These are phyloP conservation scores for Russula foetens DNA, from an alignment of 768 basidiomycete species.

Conservation along the genomic window DNA sequence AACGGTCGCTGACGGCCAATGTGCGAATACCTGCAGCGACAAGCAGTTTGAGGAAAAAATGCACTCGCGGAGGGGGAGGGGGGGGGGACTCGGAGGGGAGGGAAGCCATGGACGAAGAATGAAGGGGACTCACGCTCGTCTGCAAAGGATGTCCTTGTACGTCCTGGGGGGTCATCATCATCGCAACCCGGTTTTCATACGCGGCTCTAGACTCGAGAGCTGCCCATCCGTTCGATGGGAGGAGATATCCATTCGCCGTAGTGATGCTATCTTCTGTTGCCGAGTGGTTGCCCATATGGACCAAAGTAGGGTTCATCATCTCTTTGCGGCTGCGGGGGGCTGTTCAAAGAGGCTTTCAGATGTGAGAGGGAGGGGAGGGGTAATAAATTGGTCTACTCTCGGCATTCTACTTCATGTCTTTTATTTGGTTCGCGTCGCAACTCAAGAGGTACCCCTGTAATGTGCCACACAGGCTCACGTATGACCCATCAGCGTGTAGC, in stretches of 20 bases:
- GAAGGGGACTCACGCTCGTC: not conserved
- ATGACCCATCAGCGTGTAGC: not conserved
- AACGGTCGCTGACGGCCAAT: not conserved
- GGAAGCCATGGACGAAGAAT: not conserved
- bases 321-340: not conserved
- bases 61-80: not conserved
- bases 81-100: too few relatives aligned
- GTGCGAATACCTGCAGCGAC: not conserved
- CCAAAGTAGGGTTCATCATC: not conserved
- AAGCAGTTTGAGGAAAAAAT: not conserved
- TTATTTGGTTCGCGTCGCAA: not conserved
- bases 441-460: not conserved
- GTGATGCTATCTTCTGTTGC: not conserved
- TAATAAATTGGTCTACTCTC: not conserved
- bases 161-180: not conserved
- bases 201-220: not conserved
- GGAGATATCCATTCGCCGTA: not conserved
- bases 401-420: not conserved
- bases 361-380: not conserved
- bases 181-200: not conserved
- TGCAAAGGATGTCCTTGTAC: not conserved
- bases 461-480: slow-evolving; percentile 7
- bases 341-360: not conserved
- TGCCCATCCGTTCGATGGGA: not conserved
- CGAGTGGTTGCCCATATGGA: not conserved